Conservation (phyloP, 495 filamentous ascomycete genomes). For the Melanomma pulvis-pyrius region DNA sequence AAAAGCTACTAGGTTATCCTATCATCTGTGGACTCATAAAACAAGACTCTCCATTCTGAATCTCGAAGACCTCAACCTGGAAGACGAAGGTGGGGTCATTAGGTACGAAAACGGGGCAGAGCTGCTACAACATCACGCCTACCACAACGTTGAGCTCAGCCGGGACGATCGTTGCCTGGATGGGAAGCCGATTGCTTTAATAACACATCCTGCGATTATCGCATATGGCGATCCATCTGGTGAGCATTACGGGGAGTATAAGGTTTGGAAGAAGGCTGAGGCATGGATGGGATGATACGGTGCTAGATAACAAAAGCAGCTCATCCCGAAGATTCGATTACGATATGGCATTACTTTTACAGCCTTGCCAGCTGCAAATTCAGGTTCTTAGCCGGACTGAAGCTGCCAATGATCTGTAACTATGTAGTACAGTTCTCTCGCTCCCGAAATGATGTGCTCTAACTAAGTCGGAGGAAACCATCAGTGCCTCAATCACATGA, state of each 20-base stretch:
- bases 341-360: not conserved
- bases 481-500: too few relatives aligned
- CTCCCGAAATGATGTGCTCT: too few relatives aligned
- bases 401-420: too few relatives aligned
- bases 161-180: not conserved
- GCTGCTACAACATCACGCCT: not conserved
- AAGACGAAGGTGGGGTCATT: not conserved
- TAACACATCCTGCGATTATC: not conserved
- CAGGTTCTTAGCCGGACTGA: too few relatives aligned
- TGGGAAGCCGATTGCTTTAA: constrained; percentile 1
- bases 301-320: not conserved
- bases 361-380: not conserved
- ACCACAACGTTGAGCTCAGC: not conserved
- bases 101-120: not conserved
- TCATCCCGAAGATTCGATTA: not conserved
- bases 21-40: constrained; percentile 7
- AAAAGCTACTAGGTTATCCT: not conserved
- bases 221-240: constrained; percentile 1
- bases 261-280: constrained; percentile 11
- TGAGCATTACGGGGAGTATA: not conserved
- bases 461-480: too few relatives aligned
- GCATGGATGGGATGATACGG: constrained; percentile 2
- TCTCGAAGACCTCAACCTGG: not conserved
- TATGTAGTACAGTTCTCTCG: too few relatives aligned
- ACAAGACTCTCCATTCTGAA: not conserved